Conservation (phyloP, 2,329 filamentous ascomycete species). For the Claviceps africana region DNA sequence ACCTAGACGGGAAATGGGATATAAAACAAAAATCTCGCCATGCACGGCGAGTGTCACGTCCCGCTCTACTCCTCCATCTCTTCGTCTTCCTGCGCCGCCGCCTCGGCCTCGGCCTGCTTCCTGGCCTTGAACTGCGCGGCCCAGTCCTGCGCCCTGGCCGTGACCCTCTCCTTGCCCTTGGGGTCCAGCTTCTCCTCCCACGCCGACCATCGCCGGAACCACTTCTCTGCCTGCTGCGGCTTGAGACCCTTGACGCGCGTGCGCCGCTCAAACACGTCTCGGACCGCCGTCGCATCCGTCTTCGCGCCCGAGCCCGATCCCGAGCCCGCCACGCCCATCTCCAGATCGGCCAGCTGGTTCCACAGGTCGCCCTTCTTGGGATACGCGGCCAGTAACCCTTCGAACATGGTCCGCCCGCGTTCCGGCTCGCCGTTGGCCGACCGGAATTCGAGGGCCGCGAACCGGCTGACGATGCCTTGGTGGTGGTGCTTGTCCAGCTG, state of each 20-base stretch:
- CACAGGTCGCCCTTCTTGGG: constrained; percentile 86
- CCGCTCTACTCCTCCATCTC: constrained; percentile 11
- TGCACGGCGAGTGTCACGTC: background rate
- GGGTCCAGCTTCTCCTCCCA: constrained; percentile 68
- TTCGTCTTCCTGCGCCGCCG: constrained; percentile 20
- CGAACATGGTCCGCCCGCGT: constrained; percentile 87
- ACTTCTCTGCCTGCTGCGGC: constrained; percentile 66
- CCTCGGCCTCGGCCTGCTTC: constrained; percentile 26
- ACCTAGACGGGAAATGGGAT: background rate
- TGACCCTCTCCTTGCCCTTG: constrained; percentile 54
- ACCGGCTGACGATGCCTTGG: constrained; percentile 63
- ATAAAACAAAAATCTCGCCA: background rate
- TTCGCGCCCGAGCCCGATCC: constrained; percentile 15
- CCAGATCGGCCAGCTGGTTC: constrained; percentile 82
- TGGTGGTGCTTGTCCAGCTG: constrained; percentile 56
- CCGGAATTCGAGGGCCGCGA: constrained; percentile 84
- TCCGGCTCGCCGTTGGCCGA: constrained; percentile 72
- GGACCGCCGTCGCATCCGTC: constrained; percentile 41
- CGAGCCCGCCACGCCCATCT: constrained; percentile 45
- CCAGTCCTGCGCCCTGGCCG: constrained; percentile 58
- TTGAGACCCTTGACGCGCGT: constrained; percentile 57
- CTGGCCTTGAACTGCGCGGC: constrained; percentile 38
- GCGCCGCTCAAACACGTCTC: constrained; percentile 73
- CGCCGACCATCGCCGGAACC: constrained; percentile 84
- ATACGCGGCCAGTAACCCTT: constrained; percentile 69